Base-by-base conservation (phyloP, 1,284 basidiomycete genomes). In the Anthracocystis setariae region DNA sequence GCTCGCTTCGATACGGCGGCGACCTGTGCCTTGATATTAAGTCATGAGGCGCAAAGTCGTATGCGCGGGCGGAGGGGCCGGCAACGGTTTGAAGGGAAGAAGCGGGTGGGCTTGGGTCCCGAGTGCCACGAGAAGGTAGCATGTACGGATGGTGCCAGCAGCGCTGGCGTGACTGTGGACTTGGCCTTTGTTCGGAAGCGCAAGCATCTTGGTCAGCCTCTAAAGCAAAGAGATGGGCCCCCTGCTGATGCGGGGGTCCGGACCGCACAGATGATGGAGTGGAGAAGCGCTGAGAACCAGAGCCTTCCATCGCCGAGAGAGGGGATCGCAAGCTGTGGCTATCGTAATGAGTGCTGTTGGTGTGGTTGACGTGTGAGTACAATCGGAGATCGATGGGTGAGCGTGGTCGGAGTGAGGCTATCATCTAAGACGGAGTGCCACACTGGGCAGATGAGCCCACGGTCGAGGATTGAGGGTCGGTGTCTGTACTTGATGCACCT, bases 141-240 rank as follows among this genome's bases (percentile, higher is more conserved):
- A 67, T 61, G 32, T 72, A 72, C 0, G 69, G 69, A 46, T 72
- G 69, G 42, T 73, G 69, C 69, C 69, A 73, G 0, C 64, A 67
- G 40, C 64, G 59, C 32, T 73, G 64, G 15, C 64, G 56, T 8
- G 55, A 43, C 49, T 67, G 63, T 0, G 63, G 69, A 20, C 63
- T 64, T 15, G 57, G 57, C 32, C 64, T 60, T 45, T 57, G 64
- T 29, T 67, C 57, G 8, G 46, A 13, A 8, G 48, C 57, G 8
- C 46, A 13, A 8, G 48, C 17, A 24, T 67, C 40, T 13, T 23
- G 48, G 8, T 20, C 49, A 8, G 39, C 29, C 20, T 57, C 61
- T 15, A 29, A 27, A 12, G 18, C 21, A 25, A 44, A 50, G 4
- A 43, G n/a, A 2, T 21, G 21, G 2, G 55, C 18, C 10, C 17